Conservation (phyloP, 768 basidiomycete genomes). For the Strobilomyces echinocephalus region DNA sequence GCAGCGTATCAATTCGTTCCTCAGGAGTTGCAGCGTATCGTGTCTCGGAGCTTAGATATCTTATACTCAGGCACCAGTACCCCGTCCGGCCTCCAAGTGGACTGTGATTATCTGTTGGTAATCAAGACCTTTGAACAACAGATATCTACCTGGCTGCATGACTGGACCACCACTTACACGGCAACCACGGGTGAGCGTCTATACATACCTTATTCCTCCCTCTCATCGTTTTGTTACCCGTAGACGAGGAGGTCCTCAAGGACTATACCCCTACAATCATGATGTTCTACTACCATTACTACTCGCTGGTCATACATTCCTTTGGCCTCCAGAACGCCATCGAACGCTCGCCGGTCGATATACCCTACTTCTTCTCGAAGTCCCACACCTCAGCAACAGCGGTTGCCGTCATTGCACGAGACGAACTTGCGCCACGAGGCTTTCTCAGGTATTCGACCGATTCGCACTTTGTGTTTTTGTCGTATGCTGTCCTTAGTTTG, state of each 20-base stretch:
- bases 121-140: slow-evolving; percentile 84
- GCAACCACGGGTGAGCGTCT: slow-evolving; percentile 15
- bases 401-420: slow-evolving; percentile 69
- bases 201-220: neutral
- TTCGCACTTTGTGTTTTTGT: slow-evolving; percentile 84
- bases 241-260: slow-evolving; percentile 26
- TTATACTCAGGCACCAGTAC: slow-evolving; percentile 80
- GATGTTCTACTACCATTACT: slow-evolving; percentile 81
- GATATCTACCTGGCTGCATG: slow-evolving; percentile 56
- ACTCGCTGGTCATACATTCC: slow-evolving; percentile 85
- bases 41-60: slow-evolving; percentile 85
- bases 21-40: slow-evolving; percentile 83
- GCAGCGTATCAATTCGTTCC: neutral
- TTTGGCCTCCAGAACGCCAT: slow-evolving; percentile 97
- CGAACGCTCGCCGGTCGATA: slow-evolving; percentile 66
- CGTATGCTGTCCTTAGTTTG: slow-evolving; percentile 89
- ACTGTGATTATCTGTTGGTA: slow-evolving; percentile 80
- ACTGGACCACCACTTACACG: slow-evolving; percentile 36
- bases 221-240: slow-evolving; percentile 2
- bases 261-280: slow-evolving; percentile 32
- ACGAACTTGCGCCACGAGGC: slow-evolving; percentile 72
- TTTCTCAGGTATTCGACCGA: slow-evolving; percentile 83
- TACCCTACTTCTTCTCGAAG: slow-evolving; percentile 79
- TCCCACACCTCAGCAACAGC: slow-evolving; percentile 69
- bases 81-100: slow-evolving; percentile 74